Evolutionary conservation across 108 stramenopile genomes (phyloP).

Genomic region (Skeletonema potamos): DNA sequence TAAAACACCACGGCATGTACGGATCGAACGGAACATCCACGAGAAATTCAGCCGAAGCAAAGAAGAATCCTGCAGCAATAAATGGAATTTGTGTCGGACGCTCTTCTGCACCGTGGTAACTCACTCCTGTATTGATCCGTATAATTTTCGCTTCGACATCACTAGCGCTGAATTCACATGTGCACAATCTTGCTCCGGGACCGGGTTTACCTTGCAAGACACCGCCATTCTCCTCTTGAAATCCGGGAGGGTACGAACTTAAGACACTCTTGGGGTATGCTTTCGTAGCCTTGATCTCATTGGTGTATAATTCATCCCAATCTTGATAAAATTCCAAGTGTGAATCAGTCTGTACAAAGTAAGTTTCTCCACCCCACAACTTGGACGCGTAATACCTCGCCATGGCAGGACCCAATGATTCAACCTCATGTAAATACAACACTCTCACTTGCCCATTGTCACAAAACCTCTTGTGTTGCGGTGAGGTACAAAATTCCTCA

Average conservation of each 20-base stretch:
- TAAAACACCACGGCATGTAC: constrained; percentile 94
- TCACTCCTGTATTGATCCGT: constrained; percentile 57
- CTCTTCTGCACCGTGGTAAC: constrained; percentile 34
- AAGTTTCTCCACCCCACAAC: constrained; percentile 92
- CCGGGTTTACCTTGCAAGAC: constrained; percentile 3
- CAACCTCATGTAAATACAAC: constrained; percentile 85
- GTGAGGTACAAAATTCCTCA: constrained; percentile 68
- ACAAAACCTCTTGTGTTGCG: constrained; percentile 57
- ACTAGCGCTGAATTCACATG: constrained; percentile 52
- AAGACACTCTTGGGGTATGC: constrained; percentile 74
- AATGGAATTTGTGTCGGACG: constrained; percentile 48
- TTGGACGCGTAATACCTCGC: constrained; percentile 91
- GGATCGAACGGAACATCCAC: constrained; percentile 92
- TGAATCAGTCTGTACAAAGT: constrained; percentile 91
- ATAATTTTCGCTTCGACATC: constrained; percentile 84
- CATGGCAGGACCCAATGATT: constrained; percentile 89
- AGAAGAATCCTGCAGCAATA: constrained; percentile 95
- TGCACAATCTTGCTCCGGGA: constrained; percentile 67
- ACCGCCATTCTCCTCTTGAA: constrained; percentile 25
- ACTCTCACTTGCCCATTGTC: constrained; percentile 74
- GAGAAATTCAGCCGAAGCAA: constrained; percentile 78
- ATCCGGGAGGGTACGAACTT: constrained; percentile 85
- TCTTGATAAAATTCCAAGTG: constrained; percentile 75
- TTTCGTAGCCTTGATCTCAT: constrained; percentile 59
- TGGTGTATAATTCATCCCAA: constrained; percentile 83